phyloP scores from a whole-genome alignment of 2,329 filamentous ascomycete genomes.

The Aureobasidium musti region DNA sequence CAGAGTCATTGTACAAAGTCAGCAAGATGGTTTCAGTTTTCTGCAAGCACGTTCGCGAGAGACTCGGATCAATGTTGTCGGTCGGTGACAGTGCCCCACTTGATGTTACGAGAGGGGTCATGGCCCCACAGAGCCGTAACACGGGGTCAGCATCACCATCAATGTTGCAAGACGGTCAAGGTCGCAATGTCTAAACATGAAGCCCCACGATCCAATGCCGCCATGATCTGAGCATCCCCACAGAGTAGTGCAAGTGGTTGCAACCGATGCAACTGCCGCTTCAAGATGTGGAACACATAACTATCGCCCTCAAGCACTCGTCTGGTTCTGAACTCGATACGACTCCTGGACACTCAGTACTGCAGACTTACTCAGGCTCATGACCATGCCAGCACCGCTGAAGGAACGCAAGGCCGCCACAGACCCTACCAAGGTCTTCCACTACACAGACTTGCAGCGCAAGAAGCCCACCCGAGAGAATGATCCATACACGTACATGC shows the following conservation, averaged over 20 bases:
- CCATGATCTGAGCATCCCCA: slow-evolving; percentile 14
- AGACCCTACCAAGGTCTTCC: slow-evolving; percentile 44
- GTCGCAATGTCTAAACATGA: background rate
- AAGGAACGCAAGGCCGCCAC: slow-evolving; percentile 40
- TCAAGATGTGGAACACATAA: background rate
- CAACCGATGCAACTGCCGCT: slow-evolving; percentile 13
- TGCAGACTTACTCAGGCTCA: background rate
- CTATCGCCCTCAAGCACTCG: background rate
- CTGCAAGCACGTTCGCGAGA: slow-evolving; percentile 2
- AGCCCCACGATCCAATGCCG: slow-evolving; percentile 7
- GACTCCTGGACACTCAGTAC: background rate
- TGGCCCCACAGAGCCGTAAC: slow-evolving; percentile 10
- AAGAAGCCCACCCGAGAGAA: slow-evolving; percentile 44
- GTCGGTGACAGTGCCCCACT: slow-evolving; percentile 1
- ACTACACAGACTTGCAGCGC: slow-evolving; percentile 45
- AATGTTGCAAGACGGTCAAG: slow-evolving; percentile 6
- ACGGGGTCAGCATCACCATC: slow-evolving; percentile 2
- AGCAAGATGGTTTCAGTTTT: background rate
- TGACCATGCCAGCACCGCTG: slow-evolving; percentile 27
- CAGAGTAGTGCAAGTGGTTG: background rate
- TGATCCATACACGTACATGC: slow-evolving; percentile 45
- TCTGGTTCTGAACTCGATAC: background rate
- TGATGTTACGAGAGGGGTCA: slow-evolving; percentile 10
- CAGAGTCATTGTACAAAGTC: slow-evolving; percentile 11
- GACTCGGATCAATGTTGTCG: too few species aligned